A percentile compares a stretch with the other conserved stretches of the same genome.
phyloP scores from a whole-genome alignment of 2,329 filamentous ascomycete species.

The Nemania abortiva region DNA sequence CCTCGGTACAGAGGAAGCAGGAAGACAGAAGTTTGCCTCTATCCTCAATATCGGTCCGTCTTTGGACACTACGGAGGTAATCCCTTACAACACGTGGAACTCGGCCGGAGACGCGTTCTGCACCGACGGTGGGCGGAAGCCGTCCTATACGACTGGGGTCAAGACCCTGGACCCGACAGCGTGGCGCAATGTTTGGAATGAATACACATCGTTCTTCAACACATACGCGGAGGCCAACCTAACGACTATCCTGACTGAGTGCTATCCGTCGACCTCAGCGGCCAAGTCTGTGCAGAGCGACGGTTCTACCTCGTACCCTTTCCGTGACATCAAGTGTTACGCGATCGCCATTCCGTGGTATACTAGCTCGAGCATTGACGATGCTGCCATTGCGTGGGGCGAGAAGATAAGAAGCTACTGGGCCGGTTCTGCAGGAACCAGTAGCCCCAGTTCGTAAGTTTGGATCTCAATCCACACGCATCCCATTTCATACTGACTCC shows the following conservation, averaged over 20 bases:
- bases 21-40: slow-evolving; percentile 51
- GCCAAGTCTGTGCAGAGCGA: slow-evolving; percentile 39
- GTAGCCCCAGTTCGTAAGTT: slow-evolving; percentile 42
- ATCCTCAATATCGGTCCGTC: slow-evolving; percentile 52
- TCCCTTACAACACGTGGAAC: slow-evolving; percentile 56
- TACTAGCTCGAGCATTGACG: slow-evolving; percentile 52
- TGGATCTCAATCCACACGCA: not conserved
- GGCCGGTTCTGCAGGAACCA: slow-evolving; percentile 40
- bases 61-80: slow-evolving; percentile 45
- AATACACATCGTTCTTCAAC: slow-evolving; percentile 53
- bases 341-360: slow-evolving; percentile 57
- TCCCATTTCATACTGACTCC: slow-evolving; percentile 18
- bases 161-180: slow-evolving; percentile 51
- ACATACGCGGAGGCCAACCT: slow-evolving; percentile 49
- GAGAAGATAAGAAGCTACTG: slow-evolving; percentile 48
- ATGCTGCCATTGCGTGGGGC: slow-evolving; percentile 52
- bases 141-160: slow-evolving; percentile 53
- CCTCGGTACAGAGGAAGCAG: slow-evolving; percentile 50
- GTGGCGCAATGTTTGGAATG: slow-evolving; percentile 56
- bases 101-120: slow-evolving; percentile 55
- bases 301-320: slow-evolving; percentile 44
- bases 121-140: slow-evolving; percentile 54
- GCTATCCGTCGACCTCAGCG: slow-evolving; percentile 53
- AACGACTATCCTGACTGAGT: slow-evolving; percentile 52
- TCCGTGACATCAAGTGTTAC: slow-evolving; percentile 53